Conservation (phyloP, 2,329 filamentous ascomycete genomes). For the Sclerotinia sclerotiorum region DNA sequence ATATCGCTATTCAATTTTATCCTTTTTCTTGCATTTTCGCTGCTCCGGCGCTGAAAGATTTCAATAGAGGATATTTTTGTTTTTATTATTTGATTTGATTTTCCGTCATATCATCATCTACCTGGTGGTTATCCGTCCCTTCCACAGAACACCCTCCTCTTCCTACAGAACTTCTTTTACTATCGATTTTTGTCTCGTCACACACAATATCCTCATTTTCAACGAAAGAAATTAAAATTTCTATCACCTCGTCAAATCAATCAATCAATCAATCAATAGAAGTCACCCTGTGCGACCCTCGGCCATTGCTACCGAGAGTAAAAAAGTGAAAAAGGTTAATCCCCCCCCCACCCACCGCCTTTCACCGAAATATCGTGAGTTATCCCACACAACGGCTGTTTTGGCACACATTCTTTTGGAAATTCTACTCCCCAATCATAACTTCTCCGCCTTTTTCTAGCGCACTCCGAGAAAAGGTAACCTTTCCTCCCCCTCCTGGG, state of each 20-base stretch:
- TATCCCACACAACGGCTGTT: constrained; percentile 29
- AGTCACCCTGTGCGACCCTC: constrained; percentile 24
- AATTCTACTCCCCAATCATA: constrained; percentile 14
- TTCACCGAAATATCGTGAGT: constrained; percentile 33
- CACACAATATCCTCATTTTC: constrained; percentile 1
- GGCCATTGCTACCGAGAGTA: constrained; percentile 34
- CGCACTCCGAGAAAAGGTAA: constrained; percentile 27
- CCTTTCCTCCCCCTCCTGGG: constrained; percentile 23
- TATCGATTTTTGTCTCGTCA: neutral
- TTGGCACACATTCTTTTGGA: constrained; percentile 21
- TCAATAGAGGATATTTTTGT: neutral
- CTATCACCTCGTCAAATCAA: neutral
- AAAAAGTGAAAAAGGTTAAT: constrained; percentile 9
- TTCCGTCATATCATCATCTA: neutral
- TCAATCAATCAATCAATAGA: constrained; percentile 1
- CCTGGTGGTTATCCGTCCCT: neutral
- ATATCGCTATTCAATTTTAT: neutral
- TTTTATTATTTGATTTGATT: neutral
- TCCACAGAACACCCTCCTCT: too few relatives aligned
- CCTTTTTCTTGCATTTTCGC: neutral
- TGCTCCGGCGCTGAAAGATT: neutral
- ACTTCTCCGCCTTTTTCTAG: constrained; percentile 27
- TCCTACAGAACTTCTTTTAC: neutral
- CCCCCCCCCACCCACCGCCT: constrained; percentile 23
- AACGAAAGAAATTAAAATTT: constrained; percentile 9